Conservation (phyloP, 2,329 filamentous ascomycete species). For the Huntiella omanensis region DNA sequence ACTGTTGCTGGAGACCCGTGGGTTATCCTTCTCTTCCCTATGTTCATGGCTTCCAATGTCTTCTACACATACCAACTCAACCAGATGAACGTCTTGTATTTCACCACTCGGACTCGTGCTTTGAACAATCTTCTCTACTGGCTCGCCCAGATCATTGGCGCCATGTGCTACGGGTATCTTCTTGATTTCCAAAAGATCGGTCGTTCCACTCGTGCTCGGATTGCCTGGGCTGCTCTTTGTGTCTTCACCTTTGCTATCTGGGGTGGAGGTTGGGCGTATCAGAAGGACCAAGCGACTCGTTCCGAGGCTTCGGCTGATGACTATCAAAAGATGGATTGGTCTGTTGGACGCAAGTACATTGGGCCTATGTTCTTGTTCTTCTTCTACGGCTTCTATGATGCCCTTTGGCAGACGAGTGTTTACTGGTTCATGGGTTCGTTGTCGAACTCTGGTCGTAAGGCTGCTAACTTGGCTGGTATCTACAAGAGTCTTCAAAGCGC, state of each 20-base stretch:
- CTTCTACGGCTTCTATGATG: slow-evolving; percentile 79
- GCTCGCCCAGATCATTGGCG: slow-evolving; percentile 58
- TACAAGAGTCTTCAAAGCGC: slow-evolving; percentile 80
- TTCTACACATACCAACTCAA: slow-evolving; percentile 40
- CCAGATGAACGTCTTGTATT: slow-evolving; percentile 33
- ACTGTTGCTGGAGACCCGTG: slow-evolving; percentile 52
- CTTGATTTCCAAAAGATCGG: slow-evolving; percentile 43
- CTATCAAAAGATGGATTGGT: slow-evolving; percentile 40
- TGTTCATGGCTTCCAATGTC: slow-evolving; percentile 36
- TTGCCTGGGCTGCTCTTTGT: slow-evolving; percentile 41
- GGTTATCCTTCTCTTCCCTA: slow-evolving; percentile 48
- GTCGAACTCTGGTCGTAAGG: slow-evolving; percentile 79
- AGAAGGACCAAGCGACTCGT: slow-evolving; percentile 39
- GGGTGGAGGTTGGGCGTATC: slow-evolving; percentile 68
- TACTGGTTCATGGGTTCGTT: slow-evolving; percentile 94
- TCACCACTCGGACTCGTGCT: slow-evolving; percentile 35
- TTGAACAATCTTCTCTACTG: slow-evolving; percentile 70
- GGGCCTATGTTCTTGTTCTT: slow-evolving; percentile 80
- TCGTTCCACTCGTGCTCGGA: slow-evolving; percentile 49
- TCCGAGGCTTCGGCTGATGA: slow-evolving; percentile 16
- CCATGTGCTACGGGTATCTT: slow-evolving; percentile 50
- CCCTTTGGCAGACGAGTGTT: slow-evolving; percentile 72
- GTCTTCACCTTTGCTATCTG: slow-evolving; percentile 58
- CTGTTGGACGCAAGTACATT: slow-evolving; percentile 39
- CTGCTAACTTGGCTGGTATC: slow-evolving; percentile 80